Evolutionary conservation across 768 basidiomycete genomes (phyloP).

Genomic region (Obba rivulosa): DNA sequence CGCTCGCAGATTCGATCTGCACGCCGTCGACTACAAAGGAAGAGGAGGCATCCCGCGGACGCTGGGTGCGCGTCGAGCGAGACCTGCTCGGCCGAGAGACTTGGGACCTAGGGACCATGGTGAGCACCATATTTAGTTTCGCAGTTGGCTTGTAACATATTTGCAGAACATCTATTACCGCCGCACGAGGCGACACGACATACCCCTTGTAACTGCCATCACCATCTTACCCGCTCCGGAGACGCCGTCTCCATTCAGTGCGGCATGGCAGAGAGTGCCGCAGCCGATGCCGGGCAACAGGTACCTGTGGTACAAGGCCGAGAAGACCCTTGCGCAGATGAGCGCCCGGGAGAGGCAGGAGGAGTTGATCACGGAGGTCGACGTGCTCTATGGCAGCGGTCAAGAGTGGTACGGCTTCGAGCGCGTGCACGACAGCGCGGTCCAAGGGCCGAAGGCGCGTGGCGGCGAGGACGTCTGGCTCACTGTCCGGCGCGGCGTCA

Average conservation of each 20-base stretch:
- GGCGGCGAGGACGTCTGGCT: slow-evolving; percentile 49
- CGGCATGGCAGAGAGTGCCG: slow-evolving; percentile 59
- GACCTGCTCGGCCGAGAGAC: slow-evolving; percentile 40
- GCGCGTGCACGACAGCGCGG: slow-evolving; percentile 49
- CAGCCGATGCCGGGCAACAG: slow-evolving; percentile 47
- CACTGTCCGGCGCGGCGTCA: slow-evolving; percentile 68
- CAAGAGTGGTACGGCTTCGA: slow-evolving; percentile 86
- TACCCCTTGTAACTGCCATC: slow-evolving; percentile 74
- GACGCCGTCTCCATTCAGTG: slow-evolving; percentile 37
- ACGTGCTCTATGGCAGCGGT: slow-evolving; percentile 82
- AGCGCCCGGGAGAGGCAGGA: slow-evolving; percentile 44
- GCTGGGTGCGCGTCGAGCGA: slow-evolving; percentile 85
- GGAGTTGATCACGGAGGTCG: slow-evolving; percentile 84
- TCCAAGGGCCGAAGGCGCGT: slow-evolving; percentile 35
- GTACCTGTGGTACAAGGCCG: slow-evolving; percentile 75
- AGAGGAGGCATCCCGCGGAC: slow-evolving; percentile 70
- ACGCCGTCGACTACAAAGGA: slow-evolving; percentile 63
- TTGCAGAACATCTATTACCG: slow-evolving; percentile 77
- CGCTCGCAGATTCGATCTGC: slow-evolving; percentile 44
- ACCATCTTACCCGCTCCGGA: slow-evolving; percentile 55
- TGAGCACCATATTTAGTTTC: no score
- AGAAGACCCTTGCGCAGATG: slow-evolving; percentile 61
- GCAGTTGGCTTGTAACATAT: slow-evolving; percentile 6
- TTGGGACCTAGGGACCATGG: no score
- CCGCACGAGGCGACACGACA: slow-evolving; percentile 76